These are phyloP conservation scores for Fusarium beomiforme DNA, from an alignment of 2,329 filamentous ascomycete species.

Conservation along the genomic window DNA sequence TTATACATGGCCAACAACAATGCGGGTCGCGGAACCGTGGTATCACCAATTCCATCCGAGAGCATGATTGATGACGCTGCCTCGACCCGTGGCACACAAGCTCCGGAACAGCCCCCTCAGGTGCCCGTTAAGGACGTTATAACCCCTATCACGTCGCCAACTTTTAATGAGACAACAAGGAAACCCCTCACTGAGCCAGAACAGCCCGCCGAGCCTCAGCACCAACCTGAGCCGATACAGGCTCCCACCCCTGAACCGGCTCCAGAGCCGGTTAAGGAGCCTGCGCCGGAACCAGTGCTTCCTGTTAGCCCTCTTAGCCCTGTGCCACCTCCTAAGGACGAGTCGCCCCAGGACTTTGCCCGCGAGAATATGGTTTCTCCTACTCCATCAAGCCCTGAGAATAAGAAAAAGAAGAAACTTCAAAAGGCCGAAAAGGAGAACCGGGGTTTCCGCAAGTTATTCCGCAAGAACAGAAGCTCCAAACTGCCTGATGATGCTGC, in stretches of 20 bases:
- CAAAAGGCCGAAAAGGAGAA: conserved; percentile 63
- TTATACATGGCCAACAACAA: conserved; percentile 82
- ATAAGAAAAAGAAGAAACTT: conserved; percentile 58
- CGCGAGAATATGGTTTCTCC: conserved; percentile 40
- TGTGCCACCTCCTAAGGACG: conserved; percentile 41
- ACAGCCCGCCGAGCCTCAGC: not conserved
- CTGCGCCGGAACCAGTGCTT: conserved; percentile 11
- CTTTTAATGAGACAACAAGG: conserved; percentile 36
- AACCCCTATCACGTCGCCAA: conserved; percentile 35
- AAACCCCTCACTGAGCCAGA: conserved; percentile 32
- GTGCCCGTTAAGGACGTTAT: conserved; percentile 54
- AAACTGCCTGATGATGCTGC: conserved; percentile 66
- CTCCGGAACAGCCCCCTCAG: conserved; percentile 48
- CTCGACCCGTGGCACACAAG: conserved; percentile 21
- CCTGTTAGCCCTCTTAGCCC: conserved; percentile 31
- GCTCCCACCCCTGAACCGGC: not conserved
- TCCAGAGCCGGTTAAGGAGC: conserved; percentile 8
- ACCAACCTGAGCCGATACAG: conserved; percentile 12
- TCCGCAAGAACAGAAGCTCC: conserved; percentile 70
- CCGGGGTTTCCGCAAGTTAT: conserved; percentile 71
- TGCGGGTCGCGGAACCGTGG: conserved; percentile 71
- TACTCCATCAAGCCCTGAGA: conserved; percentile 54
- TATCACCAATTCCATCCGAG: conserved; percentile 50
- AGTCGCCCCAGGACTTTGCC: conserved; percentile 31
- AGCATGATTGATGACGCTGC: conserved; percentile 39